Percentiles rank a stretch among this genome's conserved stretches.
Conservation (phyloP, 768 basidiomycete genomes). For the Cystobasidium onofrii region DNA sequence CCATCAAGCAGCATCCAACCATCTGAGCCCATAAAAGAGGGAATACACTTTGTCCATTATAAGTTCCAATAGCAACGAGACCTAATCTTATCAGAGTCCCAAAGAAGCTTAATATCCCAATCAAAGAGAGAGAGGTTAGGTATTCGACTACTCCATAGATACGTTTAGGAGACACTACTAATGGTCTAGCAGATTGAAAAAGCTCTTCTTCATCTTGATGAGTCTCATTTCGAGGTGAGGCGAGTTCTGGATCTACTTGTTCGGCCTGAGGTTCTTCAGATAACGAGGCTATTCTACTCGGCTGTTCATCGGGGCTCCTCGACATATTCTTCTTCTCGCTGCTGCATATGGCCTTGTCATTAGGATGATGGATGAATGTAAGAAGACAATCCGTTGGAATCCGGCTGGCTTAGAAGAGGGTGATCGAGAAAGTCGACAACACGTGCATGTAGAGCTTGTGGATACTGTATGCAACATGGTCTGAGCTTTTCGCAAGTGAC, state of each 20-base stretch:
- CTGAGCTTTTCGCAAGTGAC: no score
- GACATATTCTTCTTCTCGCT: not conserved
- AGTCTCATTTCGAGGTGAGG: not conserved
- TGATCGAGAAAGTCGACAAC: no score
- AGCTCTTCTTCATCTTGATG: not conserved
- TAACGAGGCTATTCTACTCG: no score
- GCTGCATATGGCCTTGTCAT: no score
- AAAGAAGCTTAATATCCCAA: slow-evolving; percentile 34
- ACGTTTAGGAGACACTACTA: slow-evolving; percentile 7
- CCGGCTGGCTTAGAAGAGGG: no score
- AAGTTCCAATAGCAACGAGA: not conserved
- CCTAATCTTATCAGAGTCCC: slow-evolving; percentile 25
- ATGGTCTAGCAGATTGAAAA: not conserved
- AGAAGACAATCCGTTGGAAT: no score
- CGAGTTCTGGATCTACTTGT: not conserved
- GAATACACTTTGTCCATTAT: slow-evolving; percentile 56
- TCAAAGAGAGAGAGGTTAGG: slow-evolving; percentile 13
- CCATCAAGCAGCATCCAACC: slow-evolving; percentile 86
- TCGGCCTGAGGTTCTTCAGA: no score
- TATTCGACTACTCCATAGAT: not conserved
- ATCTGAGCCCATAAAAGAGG: slow-evolving; percentile 76
- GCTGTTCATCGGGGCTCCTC: not conserved
- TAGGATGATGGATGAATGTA: no score
- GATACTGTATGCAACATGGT: no score
- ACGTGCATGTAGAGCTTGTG: no score